These are phyloP conservation scores for Gynandropsis gynandra DNA, from an alignment of 345 rosid species.

Conservation along the genomic window DNA sequence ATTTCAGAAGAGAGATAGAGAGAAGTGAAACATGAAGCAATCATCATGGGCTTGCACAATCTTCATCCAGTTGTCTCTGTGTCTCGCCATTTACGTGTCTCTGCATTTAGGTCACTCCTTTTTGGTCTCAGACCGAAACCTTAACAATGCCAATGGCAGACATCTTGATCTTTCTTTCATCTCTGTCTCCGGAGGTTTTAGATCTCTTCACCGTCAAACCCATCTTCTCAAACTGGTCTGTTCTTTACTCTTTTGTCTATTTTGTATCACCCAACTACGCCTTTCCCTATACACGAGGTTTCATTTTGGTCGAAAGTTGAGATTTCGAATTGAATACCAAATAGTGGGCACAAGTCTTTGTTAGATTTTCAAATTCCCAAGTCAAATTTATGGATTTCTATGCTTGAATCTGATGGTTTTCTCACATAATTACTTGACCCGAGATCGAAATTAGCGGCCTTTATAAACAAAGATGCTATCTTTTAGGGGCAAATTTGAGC, in stretches of 20 bases:
- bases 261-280: background rate
- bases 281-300: background rate
- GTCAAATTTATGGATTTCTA: too few species aligned
- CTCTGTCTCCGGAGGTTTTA: conserved; percentile 56
- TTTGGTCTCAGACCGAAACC: conserved; percentile 25
- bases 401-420: background rate
- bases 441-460: background rate
- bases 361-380: too few species aligned
- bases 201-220: conserved; percentile 36
- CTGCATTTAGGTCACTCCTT: conserved; percentile 53
- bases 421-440: background rate
- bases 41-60: conserved; percentile 55
- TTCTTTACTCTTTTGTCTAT: conserved; percentile 11
- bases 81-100: conserved; percentile 46
- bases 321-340: background rate
- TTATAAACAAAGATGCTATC: background rate
- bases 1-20: too few species aligned
- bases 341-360: too few species aligned
- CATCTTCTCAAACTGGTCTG: conserved; percentile 62
- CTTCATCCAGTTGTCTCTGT: conserved; percentile 47
- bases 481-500: background rate
- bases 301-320: background rate
- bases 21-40: conserved; percentile 37
- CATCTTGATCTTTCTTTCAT: conserved; percentile 44
- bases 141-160: conserved; percentile 23